Evolutionary conservation across 441 rosid genomes (phyloP).

Genomic region (Aleurites moluccanus): DNA sequence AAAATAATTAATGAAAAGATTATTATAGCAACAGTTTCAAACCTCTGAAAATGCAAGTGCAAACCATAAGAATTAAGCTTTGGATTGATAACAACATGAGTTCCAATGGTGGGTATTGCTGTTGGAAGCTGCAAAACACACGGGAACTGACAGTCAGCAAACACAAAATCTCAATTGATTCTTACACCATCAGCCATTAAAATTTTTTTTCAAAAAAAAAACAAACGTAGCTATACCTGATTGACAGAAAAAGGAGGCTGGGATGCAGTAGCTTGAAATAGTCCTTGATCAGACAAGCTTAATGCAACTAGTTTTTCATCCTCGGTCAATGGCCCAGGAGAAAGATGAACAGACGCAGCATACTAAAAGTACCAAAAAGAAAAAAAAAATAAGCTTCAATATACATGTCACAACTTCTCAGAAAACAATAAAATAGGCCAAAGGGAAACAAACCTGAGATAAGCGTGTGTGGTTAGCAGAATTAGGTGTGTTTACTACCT

Average conservation of each 20-base stretch:
- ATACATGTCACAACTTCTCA: background rate
- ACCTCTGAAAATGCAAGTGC: slow-evolving; percentile 96
- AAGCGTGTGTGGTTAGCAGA: slow-evolving; percentile 62
- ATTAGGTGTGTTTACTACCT: slow-evolving; percentile 75
- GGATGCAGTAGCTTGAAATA: slow-evolving; percentile 73
- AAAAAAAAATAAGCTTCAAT: background rate
- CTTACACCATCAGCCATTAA: background rate
- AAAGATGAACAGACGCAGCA: slow-evolving; percentile 64
- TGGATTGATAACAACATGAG: slow-evolving; percentile 83
- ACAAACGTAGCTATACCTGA: slow-evolving; percentile 48
- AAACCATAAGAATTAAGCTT: slow-evolving; percentile 70
- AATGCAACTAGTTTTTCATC: slow-evolving; percentile 81
- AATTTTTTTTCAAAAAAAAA: background rate
- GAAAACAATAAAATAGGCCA: background rate
- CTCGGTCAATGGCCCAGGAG: slow-evolving; percentile 70
- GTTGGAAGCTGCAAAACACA: slow-evolving; percentile 59
- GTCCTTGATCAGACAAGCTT: slow-evolving; percentile 82
- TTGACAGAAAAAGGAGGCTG: slow-evolving; percentile 67
- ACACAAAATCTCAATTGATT: background rate
- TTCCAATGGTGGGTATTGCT: slow-evolving; percentile 77
- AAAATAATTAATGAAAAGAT: slow-evolving; percentile 10
- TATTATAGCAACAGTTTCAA: slow-evolving; percentile 29
- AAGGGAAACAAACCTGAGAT: slow-evolving; percentile 60
- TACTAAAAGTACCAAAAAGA: slow-evolving; percentile 44
- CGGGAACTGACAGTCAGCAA: slow-evolving; percentile 29